Conservation (phyloP, 352 stramenopile genomes). For the Phytophthora pinifolia region DNA sequence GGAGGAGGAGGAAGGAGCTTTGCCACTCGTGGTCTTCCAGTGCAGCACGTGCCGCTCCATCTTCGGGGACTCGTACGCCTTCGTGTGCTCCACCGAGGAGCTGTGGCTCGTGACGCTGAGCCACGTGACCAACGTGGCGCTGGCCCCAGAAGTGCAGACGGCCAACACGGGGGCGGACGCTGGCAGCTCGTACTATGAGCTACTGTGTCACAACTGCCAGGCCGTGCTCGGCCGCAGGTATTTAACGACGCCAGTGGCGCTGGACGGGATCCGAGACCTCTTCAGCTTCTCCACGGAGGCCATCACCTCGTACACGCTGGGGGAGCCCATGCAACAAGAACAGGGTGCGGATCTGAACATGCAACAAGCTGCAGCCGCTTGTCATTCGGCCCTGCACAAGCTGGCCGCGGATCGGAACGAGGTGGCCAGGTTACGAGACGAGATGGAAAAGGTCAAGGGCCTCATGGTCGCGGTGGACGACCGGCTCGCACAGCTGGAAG, state of each 20-base stretch:
- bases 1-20: slow-evolving; percentile 48
- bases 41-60: slow-evolving; percentile 83
- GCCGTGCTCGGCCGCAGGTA: slow-evolving; percentile 77
- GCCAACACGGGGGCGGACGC: slow-evolving; percentile 47
- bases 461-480: slow-evolving; percentile 77
- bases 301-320: slow-evolving; percentile 81
- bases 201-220: slow-evolving; percentile 82
- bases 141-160: slow-evolving; percentile 49
- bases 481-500: slow-evolving; percentile 62
- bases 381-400: slow-evolving; percentile 35
- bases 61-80: slow-evolving; percentile 82
- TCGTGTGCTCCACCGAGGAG: slow-evolving; percentile 74
- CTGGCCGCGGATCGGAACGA: slow-evolving; percentile 53
- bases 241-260: slow-evolving; percentile 57
- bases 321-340: slow-evolving; percentile 47
- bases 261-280: slow-evolving; percentile 68
- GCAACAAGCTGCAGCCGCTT: slow-evolving; percentile 35
- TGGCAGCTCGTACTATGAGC: slow-evolving; percentile 72
- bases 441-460: slow-evolving; percentile 81
- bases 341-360: slow-evolving; percentile 7
- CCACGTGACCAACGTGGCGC: slow-evolving; percentile 65
- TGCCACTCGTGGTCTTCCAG: slow-evolving; percentile 80
- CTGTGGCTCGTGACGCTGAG: slow-evolving; percentile 76
- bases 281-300: slow-evolving; percentile 76
- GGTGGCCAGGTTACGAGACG: slow-evolving; percentile 51